Conservation (phyloP, 2,329 filamentous ascomycete genomes). For the Rosellinia necatrix region DNA sequence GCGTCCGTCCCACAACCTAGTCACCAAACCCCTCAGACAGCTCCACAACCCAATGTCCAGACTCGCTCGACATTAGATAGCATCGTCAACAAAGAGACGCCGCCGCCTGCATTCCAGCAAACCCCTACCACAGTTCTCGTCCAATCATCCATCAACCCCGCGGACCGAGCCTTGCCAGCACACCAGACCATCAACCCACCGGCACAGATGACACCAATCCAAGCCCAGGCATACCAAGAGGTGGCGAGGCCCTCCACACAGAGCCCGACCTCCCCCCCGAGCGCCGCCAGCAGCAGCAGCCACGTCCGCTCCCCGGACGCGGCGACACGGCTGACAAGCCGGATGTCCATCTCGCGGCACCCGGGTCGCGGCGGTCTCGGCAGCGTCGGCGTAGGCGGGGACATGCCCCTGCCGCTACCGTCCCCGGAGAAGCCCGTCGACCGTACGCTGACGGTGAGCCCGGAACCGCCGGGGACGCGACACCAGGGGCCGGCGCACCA, state of each 20-base stretch:
- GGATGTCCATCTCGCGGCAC: constrained; percentile 29
- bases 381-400: too few species aligned
- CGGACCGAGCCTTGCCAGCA: constrained; percentile 8
- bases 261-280: background rate
- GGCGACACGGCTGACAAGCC: constrained; percentile 31
- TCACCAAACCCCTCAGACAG: background rate
- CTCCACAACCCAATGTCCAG: constrained; percentile 5
- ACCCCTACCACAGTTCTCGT: background rate
- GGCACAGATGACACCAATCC: background rate
- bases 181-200: background rate
- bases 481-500: constrained; percentile 29
- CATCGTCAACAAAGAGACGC: constrained; percentile 6
- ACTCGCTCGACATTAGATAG: constrained; percentile 4
- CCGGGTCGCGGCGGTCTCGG: constrained; percentile 17
- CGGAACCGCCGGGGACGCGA: constrained; percentile 32
- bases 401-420: too few species aligned
- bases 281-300: background rate
- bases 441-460: constrained; percentile 35
- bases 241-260: constrained; percentile 1
- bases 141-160: background rate
- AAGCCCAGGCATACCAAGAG: constrained; percentile 4
- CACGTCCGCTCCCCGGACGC: constrained; percentile 18
- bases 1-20: constrained; percentile 8
- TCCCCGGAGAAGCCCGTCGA: constrained; percentile 25
- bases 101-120: constrained; percentile 10